A percentile compares a stretch with the other conserved stretches of the same genome.
These are phyloP conservation scores for Mortierella alpina DNA, from an alignment of 192 early-diverging fungal genomes.

Conservation along the genomic window DNA sequence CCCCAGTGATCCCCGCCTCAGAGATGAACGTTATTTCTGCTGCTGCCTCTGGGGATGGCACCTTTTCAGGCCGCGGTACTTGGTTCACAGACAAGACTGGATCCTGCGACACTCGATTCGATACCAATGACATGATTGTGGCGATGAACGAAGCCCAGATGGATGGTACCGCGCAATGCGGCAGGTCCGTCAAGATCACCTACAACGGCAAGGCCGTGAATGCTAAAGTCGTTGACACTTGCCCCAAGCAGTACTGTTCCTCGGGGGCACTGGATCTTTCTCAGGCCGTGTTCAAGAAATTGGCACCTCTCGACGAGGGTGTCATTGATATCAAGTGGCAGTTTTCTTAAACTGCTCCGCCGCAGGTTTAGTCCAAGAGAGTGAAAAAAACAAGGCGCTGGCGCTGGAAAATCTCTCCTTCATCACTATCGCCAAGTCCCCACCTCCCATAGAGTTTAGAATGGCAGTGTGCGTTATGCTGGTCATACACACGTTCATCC, in stretches of 20 bases:
- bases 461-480: too few relatives aligned
- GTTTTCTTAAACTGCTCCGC: constrained; percentile 12
- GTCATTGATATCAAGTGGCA: constrained; percentile 54
- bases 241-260: constrained; percentile 52
- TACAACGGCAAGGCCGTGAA: constrained; percentile 31
- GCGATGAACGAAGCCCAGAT: constrained; percentile 57
- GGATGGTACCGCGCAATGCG: constrained; percentile 53
- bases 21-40: neutral
- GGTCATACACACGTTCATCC: too few relatives aligned
- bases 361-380: too few relatives aligned
- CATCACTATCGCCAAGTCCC: too few relatives aligned
- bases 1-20: neutral
- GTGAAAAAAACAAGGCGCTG: too few relatives aligned
- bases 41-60: neutral
- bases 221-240: constrained; percentile 58
- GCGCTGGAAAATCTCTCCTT: too few relatives aligned
- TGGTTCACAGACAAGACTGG: constrained; percentile 56
- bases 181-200: constrained; percentile 39
- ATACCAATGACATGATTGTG: constrained; percentile 56
- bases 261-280: constrained; percentile 49
- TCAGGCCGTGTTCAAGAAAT: constrained; percentile 48
- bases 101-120: constrained; percentile 51
- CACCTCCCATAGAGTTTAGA: too few relatives aligned
- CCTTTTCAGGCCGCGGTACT: constrained; percentile 48
- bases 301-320: constrained; percentile 40